phyloP scores from a whole-genome alignment of 176 grass and related monocot species.

The Luzula sylvatica region DNA sequence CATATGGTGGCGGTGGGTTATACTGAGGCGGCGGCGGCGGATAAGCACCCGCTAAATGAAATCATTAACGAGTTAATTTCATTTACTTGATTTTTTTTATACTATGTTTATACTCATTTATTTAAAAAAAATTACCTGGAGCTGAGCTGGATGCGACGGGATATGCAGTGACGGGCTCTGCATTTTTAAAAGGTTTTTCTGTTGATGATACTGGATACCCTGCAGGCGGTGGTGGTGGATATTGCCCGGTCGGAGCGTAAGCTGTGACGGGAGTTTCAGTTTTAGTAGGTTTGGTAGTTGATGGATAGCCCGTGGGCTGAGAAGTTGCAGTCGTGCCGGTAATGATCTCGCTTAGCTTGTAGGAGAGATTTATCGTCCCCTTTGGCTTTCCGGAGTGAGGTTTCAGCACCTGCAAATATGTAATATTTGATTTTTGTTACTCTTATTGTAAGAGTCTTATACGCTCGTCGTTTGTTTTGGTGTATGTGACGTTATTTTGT shows the following conservation, averaged over 20 bases:
- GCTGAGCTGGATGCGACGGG: conserved; percentile 19
- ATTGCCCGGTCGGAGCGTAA: conserved; percentile 6
- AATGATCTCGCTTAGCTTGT: conserved; percentile 49
- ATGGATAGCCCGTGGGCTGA: not conserved
- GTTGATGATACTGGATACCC: conserved; percentile 24
- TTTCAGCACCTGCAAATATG: conserved; percentile 28
- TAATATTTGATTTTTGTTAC: too few species aligned
- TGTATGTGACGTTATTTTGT: too few species aligned
- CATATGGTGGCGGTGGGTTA: conserved; percentile 2
- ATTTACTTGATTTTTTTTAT: too few species aligned
- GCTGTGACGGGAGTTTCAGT: not conserved
- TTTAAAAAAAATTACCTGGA: not conserved
- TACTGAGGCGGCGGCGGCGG: conserved; percentile 9
- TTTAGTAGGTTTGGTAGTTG: too few species aligned
- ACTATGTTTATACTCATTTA: too few species aligned
- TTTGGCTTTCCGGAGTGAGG: conserved; percentile 49
- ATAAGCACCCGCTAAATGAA: conserved; percentile 21
- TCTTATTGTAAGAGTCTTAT: too few species aligned
- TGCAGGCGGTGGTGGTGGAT: not conserved
- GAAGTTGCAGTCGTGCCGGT: not conserved
- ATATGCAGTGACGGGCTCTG: conserved; percentile 40
- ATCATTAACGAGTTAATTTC: too few species aligned
- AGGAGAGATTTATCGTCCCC: conserved; percentile 74
- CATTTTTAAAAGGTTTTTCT: conserved; percentile 20
- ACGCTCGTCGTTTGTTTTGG: too few species aligned